phyloP scores from a whole-genome alignment of 129 eudicot genomes.

The Flaveria trinervia region DNA sequence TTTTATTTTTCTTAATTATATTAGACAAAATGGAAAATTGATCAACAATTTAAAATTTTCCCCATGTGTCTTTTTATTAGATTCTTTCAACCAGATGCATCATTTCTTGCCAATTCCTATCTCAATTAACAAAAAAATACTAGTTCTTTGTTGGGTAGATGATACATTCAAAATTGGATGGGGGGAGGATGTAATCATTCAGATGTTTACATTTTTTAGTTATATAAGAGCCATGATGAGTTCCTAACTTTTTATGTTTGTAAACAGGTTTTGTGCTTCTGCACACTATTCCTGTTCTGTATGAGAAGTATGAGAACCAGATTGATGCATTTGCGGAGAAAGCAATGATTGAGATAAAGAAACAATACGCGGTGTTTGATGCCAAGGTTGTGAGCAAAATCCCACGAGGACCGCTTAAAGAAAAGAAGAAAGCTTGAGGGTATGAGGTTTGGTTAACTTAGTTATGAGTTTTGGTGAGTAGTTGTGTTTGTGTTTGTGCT shows the following conservation, averaged over 20 bases:
- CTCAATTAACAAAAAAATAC: background rate
- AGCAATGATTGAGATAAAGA: conserved; percentile 47
- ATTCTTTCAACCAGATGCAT: background rate
- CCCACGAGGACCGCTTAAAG: conserved; percentile 48
- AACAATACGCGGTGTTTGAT: conserved; percentile 45
- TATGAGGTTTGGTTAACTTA: background rate
- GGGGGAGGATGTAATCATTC: background rate
- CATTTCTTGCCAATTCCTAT: background rate
- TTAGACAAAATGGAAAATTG: background rate
- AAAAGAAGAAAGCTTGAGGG: conserved; percentile 37
- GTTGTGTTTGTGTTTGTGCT: conserved; percentile 10
- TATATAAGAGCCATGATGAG: background rate
- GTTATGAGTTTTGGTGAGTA: background rate
- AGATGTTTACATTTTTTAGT: background rate
- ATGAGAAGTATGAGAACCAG: conserved; percentile 83
- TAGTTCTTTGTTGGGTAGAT: background rate
- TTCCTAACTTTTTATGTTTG: background rate
- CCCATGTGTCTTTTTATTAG: background rate
- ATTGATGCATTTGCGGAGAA: conserved; percentile 61
- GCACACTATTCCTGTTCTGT: conserved; percentile 75
- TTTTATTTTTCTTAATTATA: background rate
- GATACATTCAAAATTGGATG: background rate
- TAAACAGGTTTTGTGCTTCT: conserved; percentile 71
- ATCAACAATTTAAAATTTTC: background rate
- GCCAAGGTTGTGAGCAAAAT: conserved; percentile 53